Percentiles rank a stretch among this genome's conserved stretches.
phyloP scores from a whole-genome alignment of 1,139 yeast species.

The Geotrichum citri-aurantii region DNA sequence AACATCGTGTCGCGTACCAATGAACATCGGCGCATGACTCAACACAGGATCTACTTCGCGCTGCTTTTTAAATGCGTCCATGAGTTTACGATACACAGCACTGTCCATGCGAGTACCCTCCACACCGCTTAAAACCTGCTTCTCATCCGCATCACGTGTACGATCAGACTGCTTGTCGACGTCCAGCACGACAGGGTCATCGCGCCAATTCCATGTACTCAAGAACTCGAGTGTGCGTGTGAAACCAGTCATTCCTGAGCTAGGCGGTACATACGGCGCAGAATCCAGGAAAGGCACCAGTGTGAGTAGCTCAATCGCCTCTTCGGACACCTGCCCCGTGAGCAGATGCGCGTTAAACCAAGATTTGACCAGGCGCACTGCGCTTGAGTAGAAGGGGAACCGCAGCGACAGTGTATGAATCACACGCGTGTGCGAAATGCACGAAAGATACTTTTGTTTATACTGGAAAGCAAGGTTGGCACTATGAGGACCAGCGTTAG shows the following conservation, averaged over 20 bases:
- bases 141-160: constrained; percentile 37
- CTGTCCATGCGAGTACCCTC: constrained; percentile 59
- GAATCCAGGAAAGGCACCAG: constrained; percentile 82
- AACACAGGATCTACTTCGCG: constrained; percentile 79
- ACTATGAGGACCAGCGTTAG: constrained; percentile 46
- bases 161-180: constrained; percentile 48
- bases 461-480: constrained; percentile 27
- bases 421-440: constrained; percentile 78
- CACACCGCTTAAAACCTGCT: constrained; percentile 23
- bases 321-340: constrained; percentile 65
- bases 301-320: constrained; percentile 74
- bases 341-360: constrained; percentile 73
- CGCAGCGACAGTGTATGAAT: constrained; percentile 65
- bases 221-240: constrained; percentile 65
- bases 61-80: constrained; percentile 56
- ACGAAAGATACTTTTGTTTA: constrained; percentile 57
- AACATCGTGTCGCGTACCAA: constrained; percentile 75
- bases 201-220: constrained; percentile 91
- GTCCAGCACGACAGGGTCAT: constrained; percentile 75
- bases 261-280: constrained; percentile 74
- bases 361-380: constrained; percentile 75
- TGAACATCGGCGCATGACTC: constrained; percentile 68
- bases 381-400: constrained; percentile 69
- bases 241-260: constrained; percentile 75
- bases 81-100: constrained; percentile 56